Base-by-base conservation (phyloP, 306 rosid genomes). In the Trichosanthes truncata region DNA sequence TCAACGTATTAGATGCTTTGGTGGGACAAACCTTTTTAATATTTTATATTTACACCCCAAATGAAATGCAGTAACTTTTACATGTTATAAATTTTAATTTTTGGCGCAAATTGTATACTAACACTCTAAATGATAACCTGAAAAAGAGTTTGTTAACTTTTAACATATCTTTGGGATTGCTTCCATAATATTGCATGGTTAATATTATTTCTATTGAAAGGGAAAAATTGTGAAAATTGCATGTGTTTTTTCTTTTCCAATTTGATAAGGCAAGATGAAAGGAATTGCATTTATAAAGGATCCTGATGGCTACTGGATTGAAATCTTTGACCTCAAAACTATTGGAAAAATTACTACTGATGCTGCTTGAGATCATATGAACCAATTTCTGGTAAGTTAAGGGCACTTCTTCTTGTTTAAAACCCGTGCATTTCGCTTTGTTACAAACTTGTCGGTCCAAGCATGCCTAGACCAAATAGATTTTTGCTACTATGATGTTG, bases 261-360 rank as follows among this genome's bases (percentile, higher is more conserved):
- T 17, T n/a, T 81, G 80, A 55, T 67, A 87, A 93, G 97, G 97
- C 46, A 90, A 95, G 85, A 89, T 95, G 96, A 95, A 93, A 81
- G 97, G 99, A 60, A 83, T 95, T 76, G 97, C 97, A 48, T 93
- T 91, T 84, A 90, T 95, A 26, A 91, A 95, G 87, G 97, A 95
- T 85, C 99, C 99, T 4, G 97, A 95, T 87, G 97, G 91, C 67
- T 95, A 95, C 81, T 95, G 97, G 97, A 90, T 95, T 82, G 99
- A 95, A 89, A 85, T 92, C 61, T 95, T 95, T 75, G 99, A 95
- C 81, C 88, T 74, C n/a, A 85, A 93, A 85, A 23, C 81, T 26
- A 88, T 95, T 17, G 92, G 91, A 74, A 78, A 33, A 17, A 4
- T 82, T 25, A 81, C 91, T 53, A 57, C 66, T 63, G 48, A 15